These are phyloP conservation scores for Theileria parva DNA, from an alignment of 169 alveolate species.

Conservation along the genomic window DNA sequence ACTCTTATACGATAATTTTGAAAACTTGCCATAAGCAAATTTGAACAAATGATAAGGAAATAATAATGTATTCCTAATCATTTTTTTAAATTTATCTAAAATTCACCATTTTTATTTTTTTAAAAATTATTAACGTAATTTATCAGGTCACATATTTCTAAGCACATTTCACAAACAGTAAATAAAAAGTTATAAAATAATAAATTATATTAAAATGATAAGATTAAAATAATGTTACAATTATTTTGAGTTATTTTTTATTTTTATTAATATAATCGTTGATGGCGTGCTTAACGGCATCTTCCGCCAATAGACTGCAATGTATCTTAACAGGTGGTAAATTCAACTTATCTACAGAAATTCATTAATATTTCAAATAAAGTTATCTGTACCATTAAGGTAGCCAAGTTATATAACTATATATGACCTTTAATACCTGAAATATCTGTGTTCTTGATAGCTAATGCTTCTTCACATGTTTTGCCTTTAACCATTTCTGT, in stretches of 20 bases:
- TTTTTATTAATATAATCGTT: slow-evolving; percentile 74
- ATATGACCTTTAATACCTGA: slow-evolving; percentile 48
- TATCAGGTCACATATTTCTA: too few relatives aligned
- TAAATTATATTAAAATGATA: too few relatives aligned
- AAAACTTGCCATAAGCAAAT: slow-evolving; percentile 1
- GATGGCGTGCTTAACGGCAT: slow-evolving; percentile 96
- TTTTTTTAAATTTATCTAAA: neutral
- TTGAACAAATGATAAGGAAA: slow-evolving; percentile 19
- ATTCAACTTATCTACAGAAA: slow-evolving; percentile 81
- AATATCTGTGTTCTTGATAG: slow-evolving; percentile 91
- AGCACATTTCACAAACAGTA: too few relatives aligned
- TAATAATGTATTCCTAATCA: neutral
- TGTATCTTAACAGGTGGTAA: slow-evolving; percentile 99
- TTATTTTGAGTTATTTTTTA: neutral
- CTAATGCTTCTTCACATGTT: slow-evolving; percentile 91
- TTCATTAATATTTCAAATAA: neutral
- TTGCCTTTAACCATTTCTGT: slow-evolving; percentile 96
- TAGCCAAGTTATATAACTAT: neutral
- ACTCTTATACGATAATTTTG: neutral
- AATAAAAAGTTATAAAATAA: too few relatives aligned
- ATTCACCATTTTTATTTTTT: neutral
- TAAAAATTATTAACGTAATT: neutral
- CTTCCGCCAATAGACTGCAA: slow-evolving; percentile 98
- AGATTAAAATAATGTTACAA: too few relatives aligned
- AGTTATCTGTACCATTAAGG: slow-evolving; percentile 36